Conservation (phyloP, 257 asterid species). For the Perilla frutescens region DNA sequence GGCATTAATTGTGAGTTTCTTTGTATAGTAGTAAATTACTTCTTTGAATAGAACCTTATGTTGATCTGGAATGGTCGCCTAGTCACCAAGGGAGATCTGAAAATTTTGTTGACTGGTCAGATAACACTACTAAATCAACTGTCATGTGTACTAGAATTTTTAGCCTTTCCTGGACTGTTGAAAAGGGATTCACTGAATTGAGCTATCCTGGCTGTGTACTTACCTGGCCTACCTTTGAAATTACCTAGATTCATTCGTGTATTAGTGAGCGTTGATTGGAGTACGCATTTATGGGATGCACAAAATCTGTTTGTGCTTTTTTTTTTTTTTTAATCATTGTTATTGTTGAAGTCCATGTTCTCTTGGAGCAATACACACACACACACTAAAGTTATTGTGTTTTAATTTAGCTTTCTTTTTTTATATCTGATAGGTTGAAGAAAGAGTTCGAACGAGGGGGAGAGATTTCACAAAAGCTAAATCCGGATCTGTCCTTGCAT, state of each 20-base stretch:
- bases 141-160: background rate
- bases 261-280: background rate
- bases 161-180: slow-evolving; percentile 4
- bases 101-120: background rate
- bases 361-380: slow-evolving; percentile 4
- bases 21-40: background rate
- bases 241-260: background rate
- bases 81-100: background rate
- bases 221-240: slow-evolving; percentile 7
- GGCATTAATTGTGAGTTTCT: background rate
- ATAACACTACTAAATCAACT: background rate
- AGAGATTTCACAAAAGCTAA: slow-evolving; percentile 77
- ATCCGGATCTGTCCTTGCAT: slow-evolving; percentile 90
- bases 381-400: background rate
- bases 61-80: background rate
- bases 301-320: no score
- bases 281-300: no score
- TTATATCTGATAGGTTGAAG: slow-evolving; percentile 74
- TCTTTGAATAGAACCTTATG: background rate
- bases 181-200: background rate
- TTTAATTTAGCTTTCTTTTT: slow-evolving; percentile 21
- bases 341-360: background rate
- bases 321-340: background rate
- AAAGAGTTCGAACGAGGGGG: slow-evolving; percentile 87
- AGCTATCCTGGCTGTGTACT: background rate